Conservation (phyloP, 495 filamentous ascomycete species). For the Aspergillus mulundensis region DNA sequence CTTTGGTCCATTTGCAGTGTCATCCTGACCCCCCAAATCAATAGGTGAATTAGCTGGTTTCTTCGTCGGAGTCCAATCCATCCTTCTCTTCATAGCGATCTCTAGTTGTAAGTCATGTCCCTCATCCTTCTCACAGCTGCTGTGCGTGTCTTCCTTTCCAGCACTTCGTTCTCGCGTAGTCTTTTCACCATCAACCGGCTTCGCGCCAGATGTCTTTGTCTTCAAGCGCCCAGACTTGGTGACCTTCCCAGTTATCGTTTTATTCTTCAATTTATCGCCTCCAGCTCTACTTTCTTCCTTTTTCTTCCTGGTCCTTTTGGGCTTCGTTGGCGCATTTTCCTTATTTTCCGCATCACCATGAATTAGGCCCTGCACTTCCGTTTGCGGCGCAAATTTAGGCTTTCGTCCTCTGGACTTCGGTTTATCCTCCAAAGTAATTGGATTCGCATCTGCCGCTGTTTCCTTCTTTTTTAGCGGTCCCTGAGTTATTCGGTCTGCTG, state of each 20-base stretch:
- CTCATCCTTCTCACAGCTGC: constrained; percentile 18
- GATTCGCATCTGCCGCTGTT: constrained; percentile 11
- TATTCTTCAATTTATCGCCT: constrained; percentile 24
- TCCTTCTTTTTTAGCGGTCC: constrained; percentile 9
- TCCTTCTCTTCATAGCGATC: constrained; percentile 32
- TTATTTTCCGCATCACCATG: constrained; percentile 5
- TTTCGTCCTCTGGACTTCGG: constrained; percentile 20
- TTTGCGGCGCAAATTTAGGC: constrained; percentile 9
- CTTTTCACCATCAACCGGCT: constrained; percentile 2
- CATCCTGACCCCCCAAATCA: constrained; percentile 12
- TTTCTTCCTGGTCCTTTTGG: constrained; percentile 16
- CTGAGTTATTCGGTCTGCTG: constrained; percentile 8
- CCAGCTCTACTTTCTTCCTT: constrained; percentile 18
- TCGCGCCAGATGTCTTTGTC: constrained; percentile 15
- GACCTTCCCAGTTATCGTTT: constrained; percentile 34
- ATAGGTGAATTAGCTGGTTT: constrained; percentile 12
- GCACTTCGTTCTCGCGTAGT: not conserved
- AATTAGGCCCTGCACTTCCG: not conserved
- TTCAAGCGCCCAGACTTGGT: constrained; percentile 25
- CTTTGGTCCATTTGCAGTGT: not conserved
- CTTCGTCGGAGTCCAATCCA: constrained; percentile 45
- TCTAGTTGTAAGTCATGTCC: constrained; percentile 33
- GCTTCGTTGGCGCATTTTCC: constrained; percentile 19
- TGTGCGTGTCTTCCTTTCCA: constrained; percentile 4
- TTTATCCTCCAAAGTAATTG: constrained; percentile 7